Evolutionary conservation across 1,139 yeast species (phyloP).

Genomic region (Geotrichum klebahnii): DNA sequence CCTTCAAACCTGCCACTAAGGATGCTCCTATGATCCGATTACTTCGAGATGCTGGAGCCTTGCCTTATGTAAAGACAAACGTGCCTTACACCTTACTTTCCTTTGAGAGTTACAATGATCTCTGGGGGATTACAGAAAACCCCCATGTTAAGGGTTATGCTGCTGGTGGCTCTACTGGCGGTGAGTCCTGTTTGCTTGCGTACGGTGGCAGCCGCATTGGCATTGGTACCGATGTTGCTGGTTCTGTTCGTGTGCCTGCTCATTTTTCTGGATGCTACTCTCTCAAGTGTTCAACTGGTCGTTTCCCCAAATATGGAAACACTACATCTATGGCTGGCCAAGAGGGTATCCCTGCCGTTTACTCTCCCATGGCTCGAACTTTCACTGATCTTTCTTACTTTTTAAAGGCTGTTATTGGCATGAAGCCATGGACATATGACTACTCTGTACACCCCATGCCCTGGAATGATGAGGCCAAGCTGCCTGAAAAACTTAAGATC

Average conservation of each 20-base stretch:
- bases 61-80: conserved; percentile 48
- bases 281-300: conserved; percentile 47
- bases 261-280: conserved; percentile 49
- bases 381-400: conserved; percentile 62
- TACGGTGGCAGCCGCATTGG: conserved; percentile 49
- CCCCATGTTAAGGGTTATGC: conserved; percentile 42
- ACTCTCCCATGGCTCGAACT: conserved; percentile 56
- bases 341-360: conserved; percentile 52
- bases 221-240: conserved; percentile 57
- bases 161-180: conserved; percentile 51
- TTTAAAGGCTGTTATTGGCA: conserved; percentile 52
- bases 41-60: conserved; percentile 46
- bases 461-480: conserved; percentile 49
- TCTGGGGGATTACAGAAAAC: conserved; percentile 46
- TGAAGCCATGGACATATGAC: conserved; percentile 66
- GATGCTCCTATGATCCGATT: conserved; percentile 41
- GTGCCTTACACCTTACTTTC: conserved; percentile 49
- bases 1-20: conserved; percentile 36
- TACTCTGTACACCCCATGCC: conserved; percentile 53
- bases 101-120: conserved; percentile 45
- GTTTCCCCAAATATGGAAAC: conserved; percentile 48
- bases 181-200: conserved; percentile 50
- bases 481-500: conserved; percentile 46
- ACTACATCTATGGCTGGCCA: conserved; percentile 56
- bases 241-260: conserved; percentile 52